A percentile compares a stretch with the other conserved stretches of the same genome.
Conservation (phyloP, 208 protist genomes). For the Crithidia mellificae region DNA sequence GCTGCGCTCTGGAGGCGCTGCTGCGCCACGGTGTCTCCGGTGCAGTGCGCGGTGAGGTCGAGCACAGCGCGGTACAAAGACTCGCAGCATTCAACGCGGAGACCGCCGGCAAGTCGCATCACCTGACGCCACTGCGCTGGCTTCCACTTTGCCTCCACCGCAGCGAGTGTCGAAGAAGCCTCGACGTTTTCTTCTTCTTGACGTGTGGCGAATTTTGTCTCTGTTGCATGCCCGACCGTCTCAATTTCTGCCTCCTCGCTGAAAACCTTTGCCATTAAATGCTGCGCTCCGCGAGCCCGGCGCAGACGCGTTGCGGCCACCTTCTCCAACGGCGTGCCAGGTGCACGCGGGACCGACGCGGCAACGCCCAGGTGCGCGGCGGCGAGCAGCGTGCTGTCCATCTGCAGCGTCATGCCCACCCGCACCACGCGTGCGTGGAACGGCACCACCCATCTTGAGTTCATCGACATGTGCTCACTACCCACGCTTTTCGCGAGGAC, state of each 20-base stretch:
- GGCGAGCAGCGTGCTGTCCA: constrained; percentile 12
- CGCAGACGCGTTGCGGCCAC: constrained; percentile 1
- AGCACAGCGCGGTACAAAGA: constrained; percentile 27
- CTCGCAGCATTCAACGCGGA: constrained; percentile 20
- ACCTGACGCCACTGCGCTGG: constrained; percentile 15
- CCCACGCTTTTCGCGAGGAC: background rate
- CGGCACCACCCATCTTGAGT: constrained; percentile 18
- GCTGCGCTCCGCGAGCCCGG: background rate
- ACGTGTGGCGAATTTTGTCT: too few relatives aligned
- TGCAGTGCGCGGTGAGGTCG: background rate
- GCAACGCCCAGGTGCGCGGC: constrained; percentile 24
- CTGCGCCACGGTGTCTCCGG: background rate
- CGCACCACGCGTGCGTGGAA: constrained; percentile 28
- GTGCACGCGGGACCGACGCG: constrained; percentile 13
- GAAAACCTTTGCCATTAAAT: background rate
- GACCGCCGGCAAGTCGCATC: constrained; percentile 18
- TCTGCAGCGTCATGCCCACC: constrained; percentile 21
- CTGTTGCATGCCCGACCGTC: too few relatives aligned
- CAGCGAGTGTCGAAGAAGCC: background rate
- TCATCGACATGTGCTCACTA: background rate
- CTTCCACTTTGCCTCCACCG: background rate
- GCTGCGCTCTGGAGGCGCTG: too few relatives aligned
- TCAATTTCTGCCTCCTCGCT: too few relatives aligned
- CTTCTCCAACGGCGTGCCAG: constrained; percentile 17
- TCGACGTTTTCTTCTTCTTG: too few relatives aligned